Evolutionary conservation across 495 filamentous ascomycete species (phyloP), one percentile per base, ranked within the genome.

Genomic region (Jackrogersella multiformis): DNA sequence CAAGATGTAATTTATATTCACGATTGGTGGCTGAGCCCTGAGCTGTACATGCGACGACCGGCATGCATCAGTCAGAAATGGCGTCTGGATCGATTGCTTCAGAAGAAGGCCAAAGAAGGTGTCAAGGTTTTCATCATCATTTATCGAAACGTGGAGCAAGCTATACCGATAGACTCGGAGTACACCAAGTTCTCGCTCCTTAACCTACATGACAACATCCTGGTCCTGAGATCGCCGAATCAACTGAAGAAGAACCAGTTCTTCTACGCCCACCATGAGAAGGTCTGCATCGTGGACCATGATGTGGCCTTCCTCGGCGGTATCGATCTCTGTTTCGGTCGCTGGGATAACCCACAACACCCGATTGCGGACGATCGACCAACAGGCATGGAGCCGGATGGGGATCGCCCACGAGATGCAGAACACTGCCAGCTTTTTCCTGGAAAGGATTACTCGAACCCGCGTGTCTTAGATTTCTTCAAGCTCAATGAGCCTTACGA

Each of bases 231-330:
- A 69, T 97, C 93, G 2, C 95, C 95, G 1, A 97, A 99, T 68
- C 95, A 99, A 74, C 93, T 97, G 76, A 89, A 95, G 60, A 97
- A 99, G 79, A 97, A 97, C 63, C 96, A 96, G n/a, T 99, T 99
- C 79, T 99, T 98, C 81, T 99, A 95, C 86, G 95, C 95, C 21
- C 95, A 99, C 73, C 95, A 99, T 75, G 95, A 99, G 76, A 99
- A 99, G 73, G 84, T 99, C 9, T 92, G 92, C 68, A 88, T 99
- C 45, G 90, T 99, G 26, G 95, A 99, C 74, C 94, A 99, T 74
- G 95, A 93, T 35, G 85, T 99, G 46, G 95, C 95, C 26, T 99
- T 99, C 71, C 88, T 97, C 42, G 95, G 95, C 52, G 95, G 95
- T 12, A 93, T 99, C 60, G 95, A 99, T 82, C 83, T 99, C 15